phyloP scores from a whole-genome alignment of 169 alveolate species.

The Fabrea salina region DNA sequence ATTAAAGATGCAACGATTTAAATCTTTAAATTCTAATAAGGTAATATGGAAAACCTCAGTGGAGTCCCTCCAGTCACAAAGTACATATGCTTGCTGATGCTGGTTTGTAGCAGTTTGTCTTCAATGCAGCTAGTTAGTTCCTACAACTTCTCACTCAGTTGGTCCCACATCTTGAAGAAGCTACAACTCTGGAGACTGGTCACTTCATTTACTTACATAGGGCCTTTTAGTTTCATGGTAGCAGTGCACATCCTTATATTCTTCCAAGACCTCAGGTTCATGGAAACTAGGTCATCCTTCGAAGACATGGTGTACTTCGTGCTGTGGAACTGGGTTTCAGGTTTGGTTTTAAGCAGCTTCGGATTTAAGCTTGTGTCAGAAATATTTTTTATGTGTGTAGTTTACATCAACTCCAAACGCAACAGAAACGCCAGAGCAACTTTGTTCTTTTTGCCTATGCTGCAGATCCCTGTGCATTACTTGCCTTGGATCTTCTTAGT shows the following conservation, averaged over 20 bases:
- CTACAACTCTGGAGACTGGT: slow-evolving; percentile 20
- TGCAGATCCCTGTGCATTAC: background rate
- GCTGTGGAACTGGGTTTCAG: background rate
- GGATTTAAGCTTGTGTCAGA: background rate
- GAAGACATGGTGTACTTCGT: background rate
- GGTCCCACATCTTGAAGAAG: background rate
- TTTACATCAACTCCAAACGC: background rate
- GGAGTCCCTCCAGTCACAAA: background rate
- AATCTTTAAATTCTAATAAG: no score
- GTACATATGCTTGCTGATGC: background rate
- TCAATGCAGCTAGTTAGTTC: background rate
- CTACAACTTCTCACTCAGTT: background rate
- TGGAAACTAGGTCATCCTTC: background rate
- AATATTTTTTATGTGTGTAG: background rate
- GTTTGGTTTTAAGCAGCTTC: background rate
- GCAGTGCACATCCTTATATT: background rate
- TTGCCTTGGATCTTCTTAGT: background rate
- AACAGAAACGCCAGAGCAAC: background rate
- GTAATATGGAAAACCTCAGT: no score
- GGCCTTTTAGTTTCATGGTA: background rate
- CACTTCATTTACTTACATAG: background rate
- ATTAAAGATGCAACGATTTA: no score
- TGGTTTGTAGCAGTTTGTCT: background rate
- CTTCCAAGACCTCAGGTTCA: background rate
- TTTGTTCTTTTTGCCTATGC: slow-evolving; percentile 6